A percentile compares a stretch with the other conserved stretches of the same genome.
phyloP scores from a whole-genome alignment of 208 protist genomes.

The Crithidia acanthocephali region DNA sequence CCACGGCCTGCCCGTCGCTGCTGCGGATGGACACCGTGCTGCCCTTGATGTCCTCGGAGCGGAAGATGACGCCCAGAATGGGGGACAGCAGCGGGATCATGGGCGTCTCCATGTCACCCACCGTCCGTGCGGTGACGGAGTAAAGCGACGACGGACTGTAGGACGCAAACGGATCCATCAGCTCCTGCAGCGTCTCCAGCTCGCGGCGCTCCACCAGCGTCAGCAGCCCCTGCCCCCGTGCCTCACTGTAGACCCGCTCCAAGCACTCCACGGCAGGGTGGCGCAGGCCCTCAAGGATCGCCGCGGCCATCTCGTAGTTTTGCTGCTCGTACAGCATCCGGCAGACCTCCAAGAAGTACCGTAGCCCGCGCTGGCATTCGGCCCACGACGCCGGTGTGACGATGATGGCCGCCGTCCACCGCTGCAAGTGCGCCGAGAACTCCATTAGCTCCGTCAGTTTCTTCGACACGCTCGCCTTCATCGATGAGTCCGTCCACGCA shows the following conservation, averaged over 20 bases:
- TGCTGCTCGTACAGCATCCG: slow-evolving; percentile 64
- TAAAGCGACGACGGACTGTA: slow-evolving; percentile 68
- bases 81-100: slow-evolving; percentile 68
- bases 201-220: slow-evolving; percentile 32
- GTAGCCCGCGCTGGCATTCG: slow-evolving; percentile 40
- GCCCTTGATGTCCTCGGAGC: slow-evolving; percentile 47
- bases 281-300: slow-evolving; percentile 57
- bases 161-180: slow-evolving; percentile 76
- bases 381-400: slow-evolving; percentile 45
- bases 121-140: slow-evolving; percentile 47
- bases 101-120: slow-evolving; percentile 58
- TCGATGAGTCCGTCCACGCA: slow-evolving; percentile 49
- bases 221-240: slow-evolving; percentile 41
- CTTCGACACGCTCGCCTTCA: slow-evolving; percentile 39
- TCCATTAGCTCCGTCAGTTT: slow-evolving; percentile 55
- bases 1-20: slow-evolving; percentile 47
- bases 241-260: slow-evolving; percentile 30
- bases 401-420: slow-evolving; percentile 54
- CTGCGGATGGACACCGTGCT: slow-evolving; percentile 36
- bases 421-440: slow-evolving; percentile 47
- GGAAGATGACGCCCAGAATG: slow-evolving; percentile 59
- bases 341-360: slow-evolving; percentile 53
- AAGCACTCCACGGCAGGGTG: slow-evolving; percentile 53
- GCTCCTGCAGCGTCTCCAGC: slow-evolving; percentile 46
- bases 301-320: slow-evolving; percentile 73